Evolutionary conservation across 2,329 filamentous ascomycete species (phyloP).

Genomic region (Chaetomium strumarium): DNA sequence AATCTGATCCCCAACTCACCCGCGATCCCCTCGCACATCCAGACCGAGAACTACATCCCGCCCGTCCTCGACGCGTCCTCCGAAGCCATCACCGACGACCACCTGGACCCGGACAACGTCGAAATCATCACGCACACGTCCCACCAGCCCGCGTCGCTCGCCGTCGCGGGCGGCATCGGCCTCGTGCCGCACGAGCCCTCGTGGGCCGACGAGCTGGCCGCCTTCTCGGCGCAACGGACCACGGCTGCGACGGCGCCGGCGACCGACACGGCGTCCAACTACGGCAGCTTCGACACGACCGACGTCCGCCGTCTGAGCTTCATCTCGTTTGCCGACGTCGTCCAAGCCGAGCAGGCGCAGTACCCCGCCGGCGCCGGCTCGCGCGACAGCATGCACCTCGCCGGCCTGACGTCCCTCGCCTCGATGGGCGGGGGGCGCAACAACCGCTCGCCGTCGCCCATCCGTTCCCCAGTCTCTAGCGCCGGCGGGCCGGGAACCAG

Average conservation of each 20-base stretch:
- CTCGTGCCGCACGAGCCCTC: constrained; percentile 36
- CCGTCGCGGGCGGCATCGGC: constrained; percentile 49
- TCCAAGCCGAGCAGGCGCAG: constrained; percentile 66
- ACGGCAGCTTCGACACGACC: constrained; percentile 68
- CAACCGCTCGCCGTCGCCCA: constrained; percentile 62
- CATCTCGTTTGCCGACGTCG: constrained; percentile 94
- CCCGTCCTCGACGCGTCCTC: constrained; percentile 87
- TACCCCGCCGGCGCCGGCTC: constrained; percentile 36
- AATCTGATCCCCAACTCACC: constrained; percentile 66
- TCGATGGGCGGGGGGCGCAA: constrained; percentile 47
- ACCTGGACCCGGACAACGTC: constrained; percentile 79
- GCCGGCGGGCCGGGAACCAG: constrained; percentile 40
- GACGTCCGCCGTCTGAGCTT: constrained; percentile 85
- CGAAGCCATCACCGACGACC: constrained; percentile 81
- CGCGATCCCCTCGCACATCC: constrained; percentile 88
- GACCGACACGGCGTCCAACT: constrained; percentile 59
- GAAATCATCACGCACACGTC: constrained; percentile 85
- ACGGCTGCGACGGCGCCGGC: constrained; percentile 27
- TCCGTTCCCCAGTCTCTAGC: constrained; percentile 72
- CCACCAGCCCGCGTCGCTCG: constrained; percentile 71
- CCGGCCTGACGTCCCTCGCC: constrained; percentile 57
- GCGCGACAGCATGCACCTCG: constrained; percentile 64
- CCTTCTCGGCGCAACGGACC: constrained; percentile 41
- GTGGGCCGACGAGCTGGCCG: constrained; percentile 54
- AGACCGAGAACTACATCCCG: constrained; percentile 91